A percentile compares a stretch with the other conserved stretches of the same genome.
Evolutionary conservation across 2,329 filamentous ascomycete species (phyloP).

Genomic region (Podosphaera fusca): DNA sequence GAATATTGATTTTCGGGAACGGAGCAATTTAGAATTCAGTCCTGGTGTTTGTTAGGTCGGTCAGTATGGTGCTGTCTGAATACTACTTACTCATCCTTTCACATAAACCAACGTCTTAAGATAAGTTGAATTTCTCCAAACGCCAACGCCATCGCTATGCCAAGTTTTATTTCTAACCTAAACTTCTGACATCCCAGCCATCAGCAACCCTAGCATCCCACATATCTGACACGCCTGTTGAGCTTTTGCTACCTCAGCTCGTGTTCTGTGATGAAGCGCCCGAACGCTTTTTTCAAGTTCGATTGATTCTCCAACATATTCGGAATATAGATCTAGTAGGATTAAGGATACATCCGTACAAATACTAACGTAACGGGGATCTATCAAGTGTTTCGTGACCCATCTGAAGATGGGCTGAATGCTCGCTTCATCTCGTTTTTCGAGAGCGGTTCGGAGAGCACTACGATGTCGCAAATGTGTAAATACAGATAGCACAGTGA

Average conservation of each 20-base stretch:
- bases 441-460: slow-evolving; percentile 58
- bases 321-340: slow-evolving; percentile 69
- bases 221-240: slow-evolving; percentile 61
- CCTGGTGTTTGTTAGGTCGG: not conserved
- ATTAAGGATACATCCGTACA: slow-evolving; percentile 67
- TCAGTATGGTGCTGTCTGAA: not conserved
- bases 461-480: slow-evolving; percentile 72
- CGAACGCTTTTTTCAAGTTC: slow-evolving; percentile 51
- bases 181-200: slow-evolving; percentile 22
- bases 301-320: slow-evolving; percentile 49
- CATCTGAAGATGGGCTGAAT: slow-evolving; percentile 68
- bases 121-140: not conserved
- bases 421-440: slow-evolving; percentile 55
- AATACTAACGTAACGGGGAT: slow-evolving; percentile 59
- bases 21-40: not conserved
- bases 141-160: slow-evolving; percentile 24
- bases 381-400: slow-evolving; percentile 57
- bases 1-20: not conserved
- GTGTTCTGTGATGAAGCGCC: slow-evolving; percentile 45
- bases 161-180: slow-evolving; percentile 6
- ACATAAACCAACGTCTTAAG: not conserved
- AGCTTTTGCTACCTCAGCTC: slow-evolving; percentile 56
- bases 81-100: not conserved
- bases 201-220: slow-evolving; percentile 71
- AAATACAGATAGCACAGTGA: slow-evolving; percentile 51